Evolutionary conservation across 1,139 yeast genomes (phyloP).

Genomic region (Lodderomyces beijingensis): DNA sequence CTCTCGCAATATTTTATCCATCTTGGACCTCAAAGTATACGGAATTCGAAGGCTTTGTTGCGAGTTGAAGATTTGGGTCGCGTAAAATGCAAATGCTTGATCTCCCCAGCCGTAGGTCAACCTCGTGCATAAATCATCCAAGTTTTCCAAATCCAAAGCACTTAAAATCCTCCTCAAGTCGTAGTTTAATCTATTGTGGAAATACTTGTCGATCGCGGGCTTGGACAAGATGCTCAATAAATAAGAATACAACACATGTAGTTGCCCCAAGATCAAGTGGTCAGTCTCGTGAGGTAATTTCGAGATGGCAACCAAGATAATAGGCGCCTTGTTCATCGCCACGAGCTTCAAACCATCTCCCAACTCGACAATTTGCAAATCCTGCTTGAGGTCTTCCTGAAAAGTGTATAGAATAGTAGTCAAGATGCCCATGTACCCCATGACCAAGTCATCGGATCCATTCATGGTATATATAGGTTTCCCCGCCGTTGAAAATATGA

Average conservation of each 20-base stretch:
- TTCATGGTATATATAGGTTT: conserved; percentile 84
- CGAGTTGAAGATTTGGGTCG: conserved; percentile 26
- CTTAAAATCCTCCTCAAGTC: conserved; percentile 77
- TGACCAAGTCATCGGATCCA: conserved; percentile 66
- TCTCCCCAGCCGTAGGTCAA: conserved; percentile 33
- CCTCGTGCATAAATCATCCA: conserved; percentile 58
- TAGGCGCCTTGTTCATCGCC: conserved; percentile 61
- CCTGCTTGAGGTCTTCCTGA: conserved; percentile 37
- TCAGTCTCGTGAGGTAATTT: conserved; percentile 33
- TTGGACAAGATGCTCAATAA: conserved; percentile 76
- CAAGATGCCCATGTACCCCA: conserved; percentile 72
- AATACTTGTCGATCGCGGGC: conserved; percentile 66
- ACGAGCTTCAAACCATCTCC: conserved; percentile 49
- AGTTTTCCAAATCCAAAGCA: conserved; percentile 58
- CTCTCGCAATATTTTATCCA: conserved; percentile 15
- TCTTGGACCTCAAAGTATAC: conserved; percentile 29
- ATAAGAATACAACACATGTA: conserved; percentile 73
- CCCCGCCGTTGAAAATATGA: conserved; percentile 86
- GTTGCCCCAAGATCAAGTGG: conserved; percentile 49
- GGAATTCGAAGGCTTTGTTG: conserved; percentile 30
- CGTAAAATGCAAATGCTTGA: conserved; percentile 18
- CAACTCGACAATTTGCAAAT: conserved; percentile 22
- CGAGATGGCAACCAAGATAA: conserved; percentile 72
- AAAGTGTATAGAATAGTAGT: conserved; percentile 66
- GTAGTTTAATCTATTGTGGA: conserved; percentile 69